A percentile compares a stretch with the other conserved stretches of the same genome.
Conservation (phyloP, 306 rosid species). For the Vigna nakashimae region DNA sequence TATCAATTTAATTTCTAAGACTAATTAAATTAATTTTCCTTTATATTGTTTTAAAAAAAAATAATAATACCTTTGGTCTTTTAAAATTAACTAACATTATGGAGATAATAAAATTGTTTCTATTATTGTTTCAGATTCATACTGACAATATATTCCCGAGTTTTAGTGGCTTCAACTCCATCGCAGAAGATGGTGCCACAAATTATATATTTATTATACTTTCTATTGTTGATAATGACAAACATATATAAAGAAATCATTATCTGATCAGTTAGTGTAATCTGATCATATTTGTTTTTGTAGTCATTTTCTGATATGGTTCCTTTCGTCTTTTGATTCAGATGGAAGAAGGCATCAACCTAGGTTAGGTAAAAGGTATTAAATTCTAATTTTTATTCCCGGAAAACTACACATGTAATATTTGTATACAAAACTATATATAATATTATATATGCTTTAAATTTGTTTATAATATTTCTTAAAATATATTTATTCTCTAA, state of each 20-base stretch:
- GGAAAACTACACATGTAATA: not conserved
- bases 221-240: not conserved
- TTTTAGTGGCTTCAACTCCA: not conserved
- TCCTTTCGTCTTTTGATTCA: not conserved
- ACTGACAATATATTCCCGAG: too few relatives aligned
- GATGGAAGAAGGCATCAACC: not conserved
- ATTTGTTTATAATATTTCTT: too few relatives aligned
- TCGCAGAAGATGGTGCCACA: not conserved
- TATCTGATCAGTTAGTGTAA: not conserved
- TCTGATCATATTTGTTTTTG: not conserved
- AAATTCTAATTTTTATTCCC: not conserved
- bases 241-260: too few relatives aligned
- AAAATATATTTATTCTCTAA: too few relatives aligned
- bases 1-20: not conserved
- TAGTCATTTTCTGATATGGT: not conserved
- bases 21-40: not conserved
- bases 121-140: too few relatives aligned
- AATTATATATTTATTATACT: not conserved
- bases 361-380: constrained; percentile 10
- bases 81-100: not conserved
- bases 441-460: too few relatives aligned
- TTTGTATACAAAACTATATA: too few relatives aligned
- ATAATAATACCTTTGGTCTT: not conserved
- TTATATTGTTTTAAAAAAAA: not conserved
- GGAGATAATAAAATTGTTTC: not conserved